Conservation (phyloP, 805 yeast species). For the Kodamaea hsintzibuensis region DNA sequence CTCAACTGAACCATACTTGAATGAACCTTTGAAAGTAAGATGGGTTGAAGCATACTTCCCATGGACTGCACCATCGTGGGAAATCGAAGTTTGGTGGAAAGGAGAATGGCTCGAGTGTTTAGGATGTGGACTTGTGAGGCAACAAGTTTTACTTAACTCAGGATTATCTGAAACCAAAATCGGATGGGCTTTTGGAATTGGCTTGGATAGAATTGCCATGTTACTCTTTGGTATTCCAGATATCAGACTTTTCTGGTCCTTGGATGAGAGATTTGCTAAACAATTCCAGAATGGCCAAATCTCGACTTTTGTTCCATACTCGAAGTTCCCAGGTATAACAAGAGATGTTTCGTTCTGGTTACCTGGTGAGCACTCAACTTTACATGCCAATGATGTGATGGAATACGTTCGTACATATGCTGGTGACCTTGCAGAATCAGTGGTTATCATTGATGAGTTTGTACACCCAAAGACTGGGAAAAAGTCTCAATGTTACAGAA, state of each 20-base stretch:
- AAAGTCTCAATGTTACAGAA: conserved; percentile 81
- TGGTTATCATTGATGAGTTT: conserved; percentile 76
- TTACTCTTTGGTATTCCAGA: conserved; percentile 92
- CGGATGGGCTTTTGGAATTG: conserved; percentile 98
- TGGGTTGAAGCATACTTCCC: conserved; percentile 98
- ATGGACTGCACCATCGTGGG: conserved; percentile 99
- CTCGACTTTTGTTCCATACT: conserved; percentile 78
- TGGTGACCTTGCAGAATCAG: conserved; percentile 88
- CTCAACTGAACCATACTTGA: conserved; percentile 53
- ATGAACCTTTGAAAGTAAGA: conserved; percentile 78
- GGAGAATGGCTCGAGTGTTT: conserved; percentile 97
- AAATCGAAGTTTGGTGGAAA: conserved; percentile 98
- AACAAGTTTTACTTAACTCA: conserved; percentile 72
- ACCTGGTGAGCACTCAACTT: conserved; percentile 38
- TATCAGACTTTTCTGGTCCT: conserved; percentile 89
- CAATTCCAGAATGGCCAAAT: conserved; percentile 74
- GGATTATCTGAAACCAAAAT: conserved; percentile 60
- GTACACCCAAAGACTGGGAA: conserved; percentile 78
- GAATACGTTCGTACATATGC: conserved; percentile 84
- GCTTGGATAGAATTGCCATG: conserved; percentile 95
- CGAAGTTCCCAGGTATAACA: conserved; percentile 82
- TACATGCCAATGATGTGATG: conserved; percentile 92
- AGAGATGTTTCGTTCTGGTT: conserved; percentile 95
- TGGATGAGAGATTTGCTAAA: conserved; percentile 68
- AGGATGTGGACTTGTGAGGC: conserved; percentile 90